Evolutionary conservation across 768 basidiomycete species (phyloP).

Genomic region (Sutorius australiensis): DNA sequence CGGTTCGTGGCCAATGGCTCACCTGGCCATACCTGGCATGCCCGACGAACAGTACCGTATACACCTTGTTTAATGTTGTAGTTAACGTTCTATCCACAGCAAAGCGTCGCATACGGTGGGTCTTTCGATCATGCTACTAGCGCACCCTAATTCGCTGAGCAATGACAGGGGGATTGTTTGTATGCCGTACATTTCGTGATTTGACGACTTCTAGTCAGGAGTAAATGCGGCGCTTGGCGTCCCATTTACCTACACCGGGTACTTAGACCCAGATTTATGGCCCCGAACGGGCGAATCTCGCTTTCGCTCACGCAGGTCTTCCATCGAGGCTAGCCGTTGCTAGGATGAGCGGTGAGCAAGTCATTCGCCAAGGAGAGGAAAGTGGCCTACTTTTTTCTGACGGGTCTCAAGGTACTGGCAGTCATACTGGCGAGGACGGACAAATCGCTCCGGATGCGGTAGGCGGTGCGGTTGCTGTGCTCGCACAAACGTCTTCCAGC

Average conservation of each 20-base stretch:
- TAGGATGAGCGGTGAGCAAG: conserved; percentile 5
- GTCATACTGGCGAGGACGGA: background rate
- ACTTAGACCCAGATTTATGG: background rate
- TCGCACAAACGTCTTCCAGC: background rate
- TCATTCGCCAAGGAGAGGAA: background rate
- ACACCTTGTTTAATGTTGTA: background rate
- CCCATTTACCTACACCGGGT: conserved; percentile 3
- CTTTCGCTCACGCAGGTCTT: background rate
- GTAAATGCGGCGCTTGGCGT: background rate
- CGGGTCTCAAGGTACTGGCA: background rate
- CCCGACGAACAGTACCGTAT: background rate
- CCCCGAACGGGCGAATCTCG: background rate
- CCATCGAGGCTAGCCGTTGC: background rate
- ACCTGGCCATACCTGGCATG: background rate
- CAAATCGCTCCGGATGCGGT: background rate
- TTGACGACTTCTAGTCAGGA: background rate
- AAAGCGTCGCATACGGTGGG: background rate
- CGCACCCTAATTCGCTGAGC: background rate
- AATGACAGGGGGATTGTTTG: background rate
- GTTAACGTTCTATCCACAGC: background rate
- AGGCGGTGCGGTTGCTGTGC: background rate
- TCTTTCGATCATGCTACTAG: background rate
- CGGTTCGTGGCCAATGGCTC: background rate
- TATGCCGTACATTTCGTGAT: conserved; percentile 14
- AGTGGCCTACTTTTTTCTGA: background rate